A percentile compares a stretch with the other conserved stretches of the same genome.
Evolutionary conservation across 2,329 filamentous ascomycete species (phyloP).

Genomic region (Fusarium fujikuroi): DNA sequence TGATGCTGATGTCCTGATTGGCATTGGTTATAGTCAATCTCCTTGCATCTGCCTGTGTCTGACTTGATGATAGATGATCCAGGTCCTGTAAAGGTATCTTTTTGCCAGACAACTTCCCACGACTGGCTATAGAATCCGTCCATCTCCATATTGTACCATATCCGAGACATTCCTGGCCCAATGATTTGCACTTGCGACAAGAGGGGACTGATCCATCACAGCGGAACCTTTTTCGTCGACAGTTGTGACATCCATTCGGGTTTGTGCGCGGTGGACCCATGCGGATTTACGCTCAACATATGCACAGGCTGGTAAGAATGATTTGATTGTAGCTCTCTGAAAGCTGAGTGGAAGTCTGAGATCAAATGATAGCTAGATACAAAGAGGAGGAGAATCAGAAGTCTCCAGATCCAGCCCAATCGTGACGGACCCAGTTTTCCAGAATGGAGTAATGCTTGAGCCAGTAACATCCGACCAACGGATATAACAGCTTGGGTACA

Average conservation of each 20-base stretch:
- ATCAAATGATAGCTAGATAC: too few relatives aligned
- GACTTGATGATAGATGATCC: neutral
- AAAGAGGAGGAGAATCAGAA: neutral
- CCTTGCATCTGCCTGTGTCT: neutral
- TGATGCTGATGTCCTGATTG: neutral
- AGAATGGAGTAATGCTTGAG: too few relatives aligned
- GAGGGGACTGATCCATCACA: conserved; percentile 3
- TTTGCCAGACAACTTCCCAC: neutral
- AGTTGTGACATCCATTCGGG: conserved; percentile 11
- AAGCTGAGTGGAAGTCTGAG: rapidly evolving
- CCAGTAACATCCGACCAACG: too few relatives aligned
- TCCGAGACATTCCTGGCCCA: neutral
- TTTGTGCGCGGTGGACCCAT: neutral
- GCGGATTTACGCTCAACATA: rapidly evolving
- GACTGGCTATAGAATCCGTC: neutral
- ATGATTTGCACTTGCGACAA: neutral
- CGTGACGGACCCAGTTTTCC: neutral
- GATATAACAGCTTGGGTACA: too few relatives aligned
- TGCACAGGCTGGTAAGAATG: rapidly evolving
- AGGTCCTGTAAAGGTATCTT: neutral
- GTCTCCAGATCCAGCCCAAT: neutral
- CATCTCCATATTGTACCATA: conserved; percentile 6
- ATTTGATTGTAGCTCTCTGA: rapidly evolving
- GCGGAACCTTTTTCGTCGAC: neutral
- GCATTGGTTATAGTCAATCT: neutral